Conservation (phyloP, 306 rosid species). For the Corylus avellana region DNA sequence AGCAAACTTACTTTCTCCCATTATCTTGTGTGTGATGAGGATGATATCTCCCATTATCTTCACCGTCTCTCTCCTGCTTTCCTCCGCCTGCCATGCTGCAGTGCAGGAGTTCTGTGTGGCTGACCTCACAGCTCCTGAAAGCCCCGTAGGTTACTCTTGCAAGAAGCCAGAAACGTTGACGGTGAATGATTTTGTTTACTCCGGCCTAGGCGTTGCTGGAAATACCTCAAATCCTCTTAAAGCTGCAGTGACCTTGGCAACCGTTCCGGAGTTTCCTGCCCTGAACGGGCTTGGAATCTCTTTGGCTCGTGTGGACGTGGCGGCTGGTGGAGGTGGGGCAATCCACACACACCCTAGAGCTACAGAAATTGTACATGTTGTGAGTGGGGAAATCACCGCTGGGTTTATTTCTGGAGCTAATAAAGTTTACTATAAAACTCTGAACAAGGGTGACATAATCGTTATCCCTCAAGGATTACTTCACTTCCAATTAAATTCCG, state of each 20-base stretch:
- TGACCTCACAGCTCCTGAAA: conserved; percentile 46
- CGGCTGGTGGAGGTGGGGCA: conserved; percentile 61
- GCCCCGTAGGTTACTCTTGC: conserved; percentile 78
- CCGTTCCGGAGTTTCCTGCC: conserved; percentile 56
- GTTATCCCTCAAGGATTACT: conserved; percentile 78
- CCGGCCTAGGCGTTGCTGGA: conserved; percentile 54
- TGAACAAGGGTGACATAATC: conserved; percentile 72
- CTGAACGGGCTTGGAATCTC: conserved; percentile 78
- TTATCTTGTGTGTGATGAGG: conserved; percentile 16
- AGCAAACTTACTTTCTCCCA: no score
- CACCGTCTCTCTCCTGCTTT: conserved; percentile 32
- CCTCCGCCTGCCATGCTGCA: conserved; percentile 46
- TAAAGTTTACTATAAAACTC: conserved; percentile 52
- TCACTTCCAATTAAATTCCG: conserved; percentile 41
- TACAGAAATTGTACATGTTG: conserved; percentile 46
- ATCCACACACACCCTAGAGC: conserved; percentile 86
- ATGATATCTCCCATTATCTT: conserved; percentile 45
- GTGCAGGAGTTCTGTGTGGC: conserved; percentile 86
- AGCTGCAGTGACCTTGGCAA: conserved; percentile 67
- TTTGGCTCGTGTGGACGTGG: conserved; percentile 61
- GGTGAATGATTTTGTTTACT: conserved; percentile 53
- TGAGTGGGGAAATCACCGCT: conserved; percentile 51
- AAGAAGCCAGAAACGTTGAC: conserved; percentile 52
- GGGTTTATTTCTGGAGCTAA: conserved; percentile 50
- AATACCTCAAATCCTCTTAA: conserved; percentile 80